phyloP scores from a whole-genome alignment of 2,329 filamentous ascomycete species.

The Knufia petricola region DNA sequence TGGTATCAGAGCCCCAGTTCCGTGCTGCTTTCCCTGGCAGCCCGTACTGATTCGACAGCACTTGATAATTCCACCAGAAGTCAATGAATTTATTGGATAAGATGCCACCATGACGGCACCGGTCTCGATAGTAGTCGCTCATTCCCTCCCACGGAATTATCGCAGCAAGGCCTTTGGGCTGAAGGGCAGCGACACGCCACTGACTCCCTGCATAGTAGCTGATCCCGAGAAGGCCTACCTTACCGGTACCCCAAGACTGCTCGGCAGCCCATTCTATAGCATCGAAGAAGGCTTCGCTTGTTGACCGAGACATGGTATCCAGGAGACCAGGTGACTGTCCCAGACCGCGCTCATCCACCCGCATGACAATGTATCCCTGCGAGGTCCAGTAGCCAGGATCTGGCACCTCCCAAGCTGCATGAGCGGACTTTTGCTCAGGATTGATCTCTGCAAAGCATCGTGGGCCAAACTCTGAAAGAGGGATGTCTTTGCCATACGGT shows the following conservation, averaged over 20 bases:
- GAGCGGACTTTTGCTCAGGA: constrained; percentile 42
- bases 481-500: constrained; percentile 65
- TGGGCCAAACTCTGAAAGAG: constrained; percentile 45
- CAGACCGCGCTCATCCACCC: constrained; percentile 44
- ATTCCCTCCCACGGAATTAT: constrained; percentile 50
- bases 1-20: constrained; percentile 43
- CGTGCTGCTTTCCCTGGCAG: constrained; percentile 39
- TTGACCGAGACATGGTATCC: constrained; percentile 45
- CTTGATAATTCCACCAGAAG: constrained; percentile 41
- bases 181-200: constrained; percentile 45
- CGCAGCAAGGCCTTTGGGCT: constrained; percentile 42
- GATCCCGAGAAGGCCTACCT: constrained; percentile 43
- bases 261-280: constrained; percentile 44
- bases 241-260: constrained; percentile 42
- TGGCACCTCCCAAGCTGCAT: constrained; percentile 52
- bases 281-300: constrained; percentile 43
- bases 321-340: constrained; percentile 45
- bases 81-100: constrained; percentile 49
- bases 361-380: constrained; percentile 47
- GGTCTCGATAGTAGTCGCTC: constrained; percentile 48
- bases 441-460: constrained; percentile 47
- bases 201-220: constrained; percentile 46
- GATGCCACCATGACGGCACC: constrained; percentile 54
- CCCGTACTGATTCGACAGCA: constrained; percentile 60
- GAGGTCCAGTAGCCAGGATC: constrained; percentile 49